Conservation (phyloP, 306 rosid genomes). For the Fragaria iinumae region DNA sequence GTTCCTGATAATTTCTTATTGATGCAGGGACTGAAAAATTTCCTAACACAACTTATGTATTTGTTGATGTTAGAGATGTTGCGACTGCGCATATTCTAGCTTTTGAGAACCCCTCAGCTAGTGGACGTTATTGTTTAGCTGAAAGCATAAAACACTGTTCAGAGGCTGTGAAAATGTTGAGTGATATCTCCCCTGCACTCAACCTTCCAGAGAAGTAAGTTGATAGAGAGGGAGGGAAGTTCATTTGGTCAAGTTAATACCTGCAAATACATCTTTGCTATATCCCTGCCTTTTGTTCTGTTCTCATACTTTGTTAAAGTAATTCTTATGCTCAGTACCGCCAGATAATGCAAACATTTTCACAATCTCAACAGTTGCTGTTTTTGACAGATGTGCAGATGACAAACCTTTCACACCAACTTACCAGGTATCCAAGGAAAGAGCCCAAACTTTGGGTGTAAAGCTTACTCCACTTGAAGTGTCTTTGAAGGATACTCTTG, state of each 20-base stretch:
- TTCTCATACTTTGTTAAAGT: too few species aligned
- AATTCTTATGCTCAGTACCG: not conserved
- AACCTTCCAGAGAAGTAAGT: constrained; percentile 51
- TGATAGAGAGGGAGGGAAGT: too few species aligned
- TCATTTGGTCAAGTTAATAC: too few species aligned
- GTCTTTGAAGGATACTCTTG: constrained; percentile 28
- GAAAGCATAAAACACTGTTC: constrained; percentile 40
- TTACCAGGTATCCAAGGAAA: constrained; percentile 27
- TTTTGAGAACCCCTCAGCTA: constrained; percentile 57
- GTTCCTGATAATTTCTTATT: not conserved
- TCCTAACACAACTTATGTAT: constrained; percentile 34
- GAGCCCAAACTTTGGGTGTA: constrained; percentile 24
- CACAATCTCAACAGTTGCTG: too few species aligned
- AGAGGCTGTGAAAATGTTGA: constrained; percentile 38
- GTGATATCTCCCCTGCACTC: constrained; percentile 39
- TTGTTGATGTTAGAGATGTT: constrained; percentile 60
- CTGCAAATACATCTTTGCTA: too few species aligned
- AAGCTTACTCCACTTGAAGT: constrained; percentile 27
- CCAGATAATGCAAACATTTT: too few species aligned
- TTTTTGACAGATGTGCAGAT: constrained; percentile 27
- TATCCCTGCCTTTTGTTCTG: too few species aligned
- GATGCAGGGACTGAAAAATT: constrained; percentile 43
- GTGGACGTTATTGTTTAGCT: constrained; percentile 56
- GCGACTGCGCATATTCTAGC: constrained; percentile 61
- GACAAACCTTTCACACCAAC: not conserved